A percentile compares a stretch with the other conserved stretches of the same genome.
These are phyloP conservation scores for Tolypocladium guangdongense DNA, from an alignment of 2,329 filamentous ascomycete genomes.

Conservation along the genomic window DNA sequence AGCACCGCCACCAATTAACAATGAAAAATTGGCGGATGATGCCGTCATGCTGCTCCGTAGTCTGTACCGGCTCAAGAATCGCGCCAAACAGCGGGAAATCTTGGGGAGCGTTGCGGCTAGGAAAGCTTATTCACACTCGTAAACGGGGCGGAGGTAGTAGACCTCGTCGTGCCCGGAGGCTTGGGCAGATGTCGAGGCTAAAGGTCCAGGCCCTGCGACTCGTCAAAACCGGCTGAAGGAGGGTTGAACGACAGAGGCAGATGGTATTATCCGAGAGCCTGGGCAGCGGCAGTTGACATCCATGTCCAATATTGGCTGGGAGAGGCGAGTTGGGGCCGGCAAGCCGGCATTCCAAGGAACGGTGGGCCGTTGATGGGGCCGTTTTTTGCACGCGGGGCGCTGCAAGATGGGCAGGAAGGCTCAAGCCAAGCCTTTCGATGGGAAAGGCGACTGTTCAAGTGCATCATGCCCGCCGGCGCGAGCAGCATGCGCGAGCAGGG, in stretches of 20 bases:
- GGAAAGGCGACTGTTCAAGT: background rate
- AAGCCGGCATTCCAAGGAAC: background rate
- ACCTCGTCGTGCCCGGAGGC: background rate
- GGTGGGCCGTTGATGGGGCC: background rate
- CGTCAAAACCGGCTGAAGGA: background rate
- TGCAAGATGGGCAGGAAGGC: background rate
- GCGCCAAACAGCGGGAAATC: background rate
- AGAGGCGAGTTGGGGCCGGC: background rate
- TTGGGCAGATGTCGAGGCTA: background rate
- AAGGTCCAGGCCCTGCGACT: too few species aligned
- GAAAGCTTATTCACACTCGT: background rate
- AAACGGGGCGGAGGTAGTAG: background rate
- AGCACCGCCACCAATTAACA: background rate
- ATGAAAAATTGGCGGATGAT: background rate
- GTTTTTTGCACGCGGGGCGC: background rate
- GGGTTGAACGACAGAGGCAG: background rate
- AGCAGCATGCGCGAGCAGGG: background rate
- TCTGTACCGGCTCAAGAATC: background rate
- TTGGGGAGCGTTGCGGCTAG: background rate
- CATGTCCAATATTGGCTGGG: background rate
- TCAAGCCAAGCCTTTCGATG: background rate
- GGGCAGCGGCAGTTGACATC: background rate
- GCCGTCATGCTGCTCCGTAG: background rate
- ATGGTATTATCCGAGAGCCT: too few species aligned
- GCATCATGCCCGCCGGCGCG: background rate